Evolutionary conservation across 176 grass and related monocot species (phyloP).

Genomic region (Urochloa ruziziensis): DNA sequence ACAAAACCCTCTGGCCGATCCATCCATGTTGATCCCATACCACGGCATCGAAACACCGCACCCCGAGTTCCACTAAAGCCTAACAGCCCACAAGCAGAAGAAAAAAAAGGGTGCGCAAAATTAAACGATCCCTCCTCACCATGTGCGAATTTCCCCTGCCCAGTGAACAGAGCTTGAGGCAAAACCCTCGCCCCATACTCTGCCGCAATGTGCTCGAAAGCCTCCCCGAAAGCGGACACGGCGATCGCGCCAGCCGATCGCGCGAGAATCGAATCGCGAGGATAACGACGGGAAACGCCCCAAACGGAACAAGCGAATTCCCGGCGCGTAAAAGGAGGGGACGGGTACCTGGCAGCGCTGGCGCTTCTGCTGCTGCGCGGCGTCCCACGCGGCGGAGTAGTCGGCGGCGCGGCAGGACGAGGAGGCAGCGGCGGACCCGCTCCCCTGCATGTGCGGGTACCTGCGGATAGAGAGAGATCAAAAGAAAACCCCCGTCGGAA

Average conservation of each 20-base stretch:
- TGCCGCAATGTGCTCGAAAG: not conserved
- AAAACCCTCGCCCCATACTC: not conserved
- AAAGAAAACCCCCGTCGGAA: not conserved
- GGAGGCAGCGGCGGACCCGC: slow-evolving; percentile 11
- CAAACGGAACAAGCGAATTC: not conserved
- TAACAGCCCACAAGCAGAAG: not conserved
- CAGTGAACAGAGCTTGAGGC: not conserved
- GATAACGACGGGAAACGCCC: not conserved
- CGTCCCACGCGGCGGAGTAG: slow-evolving; percentile 30
- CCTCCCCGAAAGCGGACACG: not conserved
- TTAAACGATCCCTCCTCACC: not conserved
- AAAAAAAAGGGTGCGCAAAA: not conserved
- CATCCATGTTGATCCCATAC: not conserved
- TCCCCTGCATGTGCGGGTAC: slow-evolving; percentile 24
- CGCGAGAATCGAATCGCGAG: not conserved
- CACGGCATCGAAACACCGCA: not conserved
- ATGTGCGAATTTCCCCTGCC: not conserved
- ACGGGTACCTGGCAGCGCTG: slow-evolving; percentile 53
- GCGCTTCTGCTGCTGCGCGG: slow-evolving; percentile 48
- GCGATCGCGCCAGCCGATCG: not conserved
- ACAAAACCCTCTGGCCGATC: not conserved
- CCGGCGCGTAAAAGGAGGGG: not conserved
- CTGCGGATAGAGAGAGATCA: slow-evolving; percentile 27
- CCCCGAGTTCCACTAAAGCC: not conserved
- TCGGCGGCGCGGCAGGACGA: slow-evolving; percentile 48